Evolutionary conservation across 192 early-diverging fungal species (phyloP).

Genomic region (Diversispora epigaea): DNA sequence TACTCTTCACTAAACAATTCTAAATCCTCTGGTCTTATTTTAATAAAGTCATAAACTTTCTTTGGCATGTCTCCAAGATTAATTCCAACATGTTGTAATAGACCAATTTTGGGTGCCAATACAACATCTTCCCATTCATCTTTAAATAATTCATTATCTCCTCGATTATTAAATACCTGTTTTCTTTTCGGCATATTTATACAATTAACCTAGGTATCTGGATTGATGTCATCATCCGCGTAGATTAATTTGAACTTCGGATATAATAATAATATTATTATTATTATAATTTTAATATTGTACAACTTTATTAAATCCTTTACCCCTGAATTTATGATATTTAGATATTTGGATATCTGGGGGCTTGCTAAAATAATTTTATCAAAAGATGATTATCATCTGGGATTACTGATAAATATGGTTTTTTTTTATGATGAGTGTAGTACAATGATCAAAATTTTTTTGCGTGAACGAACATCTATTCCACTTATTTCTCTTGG

Average conservation of each 20-base stretch:
- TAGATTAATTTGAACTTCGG: no score
- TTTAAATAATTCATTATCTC: slow-evolving; percentile 18
- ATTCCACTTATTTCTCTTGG: neutral
- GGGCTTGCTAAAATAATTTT: no score
- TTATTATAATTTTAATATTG: no score
- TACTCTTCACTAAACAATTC: slow-evolving; percentile 10
- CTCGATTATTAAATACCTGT: neutral
- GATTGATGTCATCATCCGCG: no score
- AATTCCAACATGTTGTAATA: slow-evolving; percentile 6
- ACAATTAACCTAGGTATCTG: no score
- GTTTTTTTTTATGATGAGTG: neutral
- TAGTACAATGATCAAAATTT: neutral
- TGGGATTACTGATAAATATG: no score
- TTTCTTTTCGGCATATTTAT: no score
- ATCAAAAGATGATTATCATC: no score
- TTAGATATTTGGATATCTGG: no score
- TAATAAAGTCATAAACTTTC: slow-evolving; percentile 19
- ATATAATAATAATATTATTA: no score
- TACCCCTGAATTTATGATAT: no score
- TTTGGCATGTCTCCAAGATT: slow-evolving; percentile 6
- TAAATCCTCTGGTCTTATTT: slow-evolving; percentile 19
- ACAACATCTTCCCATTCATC: slow-evolving; percentile 19
- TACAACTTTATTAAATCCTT: no score
- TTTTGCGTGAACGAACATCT: neutral
- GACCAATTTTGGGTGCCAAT: neutral